Evolutionary conservation across 805 yeast genomes (phyloP).

Genomic region (Metschnikowia shivogae): DNA sequence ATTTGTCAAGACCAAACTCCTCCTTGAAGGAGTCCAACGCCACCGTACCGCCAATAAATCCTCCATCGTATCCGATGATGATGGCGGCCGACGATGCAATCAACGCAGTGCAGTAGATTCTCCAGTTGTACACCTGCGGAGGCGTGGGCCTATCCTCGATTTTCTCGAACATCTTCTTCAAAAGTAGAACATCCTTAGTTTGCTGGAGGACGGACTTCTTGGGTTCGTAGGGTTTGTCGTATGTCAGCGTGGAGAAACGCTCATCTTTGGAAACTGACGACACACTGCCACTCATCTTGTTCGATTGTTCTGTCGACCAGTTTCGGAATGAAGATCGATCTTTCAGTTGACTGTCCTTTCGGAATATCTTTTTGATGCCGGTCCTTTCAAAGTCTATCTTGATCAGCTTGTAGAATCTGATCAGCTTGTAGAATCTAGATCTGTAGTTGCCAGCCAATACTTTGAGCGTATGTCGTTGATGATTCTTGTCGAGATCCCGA

Average conservation of each 20-base stretch:
- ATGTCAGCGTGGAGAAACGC: slow-evolving; percentile 1
- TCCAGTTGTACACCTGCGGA: slow-evolving; percentile 32
- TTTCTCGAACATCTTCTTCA: slow-evolving; percentile 25
- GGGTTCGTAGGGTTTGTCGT: slow-evolving; percentile 2
- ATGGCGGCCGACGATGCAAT: slow-evolving; percentile 38
- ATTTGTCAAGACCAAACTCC: slow-evolving; percentile 30
- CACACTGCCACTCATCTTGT: neutral
- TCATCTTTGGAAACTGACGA: slow-evolving; percentile 6
- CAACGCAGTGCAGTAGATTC: slow-evolving; percentile 32
- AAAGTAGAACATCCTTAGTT: slow-evolving; percentile 12
- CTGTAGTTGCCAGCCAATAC: too few species aligned
- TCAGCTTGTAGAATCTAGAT: too few species aligned
- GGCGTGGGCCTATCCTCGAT: slow-evolving; percentile 40
- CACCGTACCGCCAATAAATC: slow-evolving; percentile 39
- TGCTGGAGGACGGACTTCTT: slow-evolving; percentile 7
- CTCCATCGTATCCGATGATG: slow-evolving; percentile 40
- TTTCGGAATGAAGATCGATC: too few species aligned
- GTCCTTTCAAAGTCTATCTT: too few species aligned
- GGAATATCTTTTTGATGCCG: too few species aligned
- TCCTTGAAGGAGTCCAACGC: slow-evolving; percentile 28
- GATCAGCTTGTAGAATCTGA: too few species aligned
- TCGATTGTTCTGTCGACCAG: too few species aligned
- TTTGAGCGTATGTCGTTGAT: too few species aligned
- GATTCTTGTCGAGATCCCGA: too few species aligned
- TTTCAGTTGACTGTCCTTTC: too few species aligned